Percentiles rank a stretch among this genome's conserved stretches.
These are phyloP conservation scores for Phlegmacium glaucopus DNA, from an alignment of 768 basidiomycete genomes.

Conservation along the genomic window DNA sequence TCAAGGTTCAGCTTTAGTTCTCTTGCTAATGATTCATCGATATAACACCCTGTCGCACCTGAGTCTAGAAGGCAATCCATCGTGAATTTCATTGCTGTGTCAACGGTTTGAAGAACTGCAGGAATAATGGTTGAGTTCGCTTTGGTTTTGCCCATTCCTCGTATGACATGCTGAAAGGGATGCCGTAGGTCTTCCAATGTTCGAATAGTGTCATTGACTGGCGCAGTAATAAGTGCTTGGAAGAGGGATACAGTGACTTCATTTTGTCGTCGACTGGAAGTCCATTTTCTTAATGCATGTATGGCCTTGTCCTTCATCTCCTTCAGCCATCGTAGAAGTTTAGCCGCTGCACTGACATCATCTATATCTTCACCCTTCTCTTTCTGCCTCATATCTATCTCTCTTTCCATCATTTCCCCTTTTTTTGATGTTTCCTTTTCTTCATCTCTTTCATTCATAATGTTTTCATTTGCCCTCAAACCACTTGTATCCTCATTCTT, in stretches of 20 bases:
- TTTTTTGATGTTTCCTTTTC: no score
- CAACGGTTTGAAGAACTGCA: background rate
- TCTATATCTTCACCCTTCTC: no score
- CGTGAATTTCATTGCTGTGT: background rate
- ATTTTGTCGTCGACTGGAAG: background rate
- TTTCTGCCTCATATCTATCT: no score
- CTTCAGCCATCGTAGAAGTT: background rate
- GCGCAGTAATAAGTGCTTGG: slow-evolving; percentile 1
- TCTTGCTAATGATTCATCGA: background rate
- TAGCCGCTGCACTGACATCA: background rate
- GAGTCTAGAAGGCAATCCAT: slow-evolving; percentile 5
- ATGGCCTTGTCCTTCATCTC: background rate
- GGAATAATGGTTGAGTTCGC: background rate
- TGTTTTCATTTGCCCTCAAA: no score
- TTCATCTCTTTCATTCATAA: no score
- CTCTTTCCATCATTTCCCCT: background rate
- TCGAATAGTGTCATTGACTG: background rate
- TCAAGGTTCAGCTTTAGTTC: background rate
- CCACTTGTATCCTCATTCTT: no score
- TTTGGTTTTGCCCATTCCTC: background rate
- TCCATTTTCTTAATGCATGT: background rate
- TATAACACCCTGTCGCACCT: slow-evolving; percentile 11
- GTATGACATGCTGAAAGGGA: background rate
- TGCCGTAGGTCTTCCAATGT: background rate
- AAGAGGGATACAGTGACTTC: slow-evolving; percentile 4